Conservation (phyloP, 2,329 filamentous ascomycete genomes). For the Xylaria sp. region DNA sequence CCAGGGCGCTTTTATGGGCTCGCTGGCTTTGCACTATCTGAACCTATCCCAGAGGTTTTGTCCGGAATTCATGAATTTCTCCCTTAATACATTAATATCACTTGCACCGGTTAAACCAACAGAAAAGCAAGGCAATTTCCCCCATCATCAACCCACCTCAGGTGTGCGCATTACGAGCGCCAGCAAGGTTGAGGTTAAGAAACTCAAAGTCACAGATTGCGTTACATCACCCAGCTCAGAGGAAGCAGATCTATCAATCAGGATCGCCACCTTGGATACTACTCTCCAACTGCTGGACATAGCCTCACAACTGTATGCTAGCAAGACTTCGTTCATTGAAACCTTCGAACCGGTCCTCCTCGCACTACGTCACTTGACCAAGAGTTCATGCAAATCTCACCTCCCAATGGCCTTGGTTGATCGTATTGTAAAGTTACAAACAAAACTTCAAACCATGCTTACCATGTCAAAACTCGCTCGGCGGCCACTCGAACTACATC, state of each 20-base stretch:
- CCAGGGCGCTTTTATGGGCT: constrained; percentile 81
- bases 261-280: constrained; percentile 70
- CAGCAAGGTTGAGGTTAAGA: constrained; percentile 57
- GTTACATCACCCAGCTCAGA: constrained; percentile 49
- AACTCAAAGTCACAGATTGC: constrained; percentile 71
- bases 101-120: constrained; percentile 68
- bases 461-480: constrained; percentile 73
- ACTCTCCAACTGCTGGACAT: constrained; percentile 73
- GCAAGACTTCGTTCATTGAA: constrained; percentile 80
- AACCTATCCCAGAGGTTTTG: constrained; percentile 85
- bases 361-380: constrained; percentile 70
- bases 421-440: constrained; percentile 55
- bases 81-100: constrained; percentile 76
- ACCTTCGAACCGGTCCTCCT: constrained; percentile 75
- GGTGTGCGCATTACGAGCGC: constrained; percentile 63
- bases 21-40: constrained; percentile 85
- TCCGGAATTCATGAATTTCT: constrained; percentile 87
- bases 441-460: constrained; percentile 66
- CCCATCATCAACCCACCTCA: constrained; percentile 66
- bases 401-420: constrained; percentile 59
- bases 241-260: constrained; percentile 49
- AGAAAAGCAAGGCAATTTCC: constrained; percentile 65
- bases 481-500: constrained; percentile 85
- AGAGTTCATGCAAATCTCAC: constrained; percentile 62
- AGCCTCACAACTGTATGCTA: constrained; percentile 78